phyloP scores from a whole-genome alignment of 2,329 filamentous ascomycete species.

The Chlorencoelia australis region DNA sequence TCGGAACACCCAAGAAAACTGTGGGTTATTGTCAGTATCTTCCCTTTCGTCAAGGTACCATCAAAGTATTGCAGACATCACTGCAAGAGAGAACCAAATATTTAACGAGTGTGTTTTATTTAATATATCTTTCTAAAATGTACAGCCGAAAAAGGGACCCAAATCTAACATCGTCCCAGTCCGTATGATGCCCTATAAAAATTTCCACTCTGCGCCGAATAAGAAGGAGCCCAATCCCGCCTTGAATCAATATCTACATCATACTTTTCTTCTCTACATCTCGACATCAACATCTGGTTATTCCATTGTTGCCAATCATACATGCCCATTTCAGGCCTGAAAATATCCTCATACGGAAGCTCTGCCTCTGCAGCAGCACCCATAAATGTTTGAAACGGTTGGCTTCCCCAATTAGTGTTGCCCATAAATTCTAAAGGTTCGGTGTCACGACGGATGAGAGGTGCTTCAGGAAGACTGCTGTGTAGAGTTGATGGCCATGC shows the following conservation, averaged over 20 bases:
- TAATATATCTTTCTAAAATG: no score
- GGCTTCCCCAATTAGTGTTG: slow-evolving; percentile 19
- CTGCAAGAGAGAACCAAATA: no score
- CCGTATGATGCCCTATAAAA: slow-evolving; percentile 6
- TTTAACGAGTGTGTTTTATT: no score
- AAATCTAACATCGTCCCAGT: slow-evolving; percentile 5
- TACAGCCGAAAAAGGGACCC: no score
- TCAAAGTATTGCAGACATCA: no score
- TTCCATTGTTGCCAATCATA: slow-evolving; percentile 27
- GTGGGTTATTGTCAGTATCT: no score
- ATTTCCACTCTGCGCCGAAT: slow-evolving; percentile 4
- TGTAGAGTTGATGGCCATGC: slow-evolving; percentile 18
- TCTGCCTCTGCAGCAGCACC: slow-evolving; percentile 20
- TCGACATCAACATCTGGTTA: slow-evolving; percentile 21
- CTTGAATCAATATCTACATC: slow-evolving; percentile 17
- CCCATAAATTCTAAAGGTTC: slow-evolving; percentile 17
- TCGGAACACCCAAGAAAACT: no score
- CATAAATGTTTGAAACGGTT: slow-evolving; percentile 27
- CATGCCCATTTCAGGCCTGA: slow-evolving; percentile 21
- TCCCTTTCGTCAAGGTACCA: no score
- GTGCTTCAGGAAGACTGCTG: slow-evolving; percentile 14
- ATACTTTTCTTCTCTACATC: slow-evolving; percentile 24
- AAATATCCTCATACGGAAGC: slow-evolving; percentile 25
- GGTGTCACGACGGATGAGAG: slow-evolving; percentile 2
- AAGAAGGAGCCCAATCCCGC: slow-evolving; percentile 13